Conservation (phyloP, 2,329 filamentous ascomycete species). For the Paraconiothyrium sp. region DNA sequence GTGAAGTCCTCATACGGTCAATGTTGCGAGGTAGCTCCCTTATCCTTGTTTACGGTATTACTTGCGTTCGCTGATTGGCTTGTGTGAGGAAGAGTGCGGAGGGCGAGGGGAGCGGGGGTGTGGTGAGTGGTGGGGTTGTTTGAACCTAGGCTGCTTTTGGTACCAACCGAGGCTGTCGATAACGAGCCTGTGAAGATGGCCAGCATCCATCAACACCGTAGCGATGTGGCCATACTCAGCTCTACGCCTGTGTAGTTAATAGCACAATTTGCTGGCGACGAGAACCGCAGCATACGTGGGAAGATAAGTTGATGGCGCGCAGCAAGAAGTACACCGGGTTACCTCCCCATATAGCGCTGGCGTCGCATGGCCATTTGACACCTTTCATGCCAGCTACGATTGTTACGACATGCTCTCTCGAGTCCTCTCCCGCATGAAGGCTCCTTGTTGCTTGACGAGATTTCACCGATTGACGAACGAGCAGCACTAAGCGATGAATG, state of each 20-base stretch:
- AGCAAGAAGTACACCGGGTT: too few species aligned
- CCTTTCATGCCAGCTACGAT: too few species aligned
- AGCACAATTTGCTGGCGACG: background rate
- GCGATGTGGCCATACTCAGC: background rate
- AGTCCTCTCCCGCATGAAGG: too few species aligned
- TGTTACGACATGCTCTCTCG: too few species aligned
- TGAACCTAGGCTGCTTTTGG: conserved; percentile 1
- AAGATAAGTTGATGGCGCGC: background rate
- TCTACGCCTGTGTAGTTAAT: background rate
- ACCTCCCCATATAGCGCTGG: too few species aligned
- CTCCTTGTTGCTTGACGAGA: too few species aligned
- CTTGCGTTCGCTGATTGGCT: background rate
- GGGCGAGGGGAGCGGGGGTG: background rate
- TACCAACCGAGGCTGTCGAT: background rate
- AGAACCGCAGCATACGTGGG: background rate
- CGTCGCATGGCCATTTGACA: too few species aligned
- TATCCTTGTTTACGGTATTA: background rate
- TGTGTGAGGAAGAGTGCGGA: background rate
- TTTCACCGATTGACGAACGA: too few species aligned
- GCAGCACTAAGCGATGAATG: too few species aligned
- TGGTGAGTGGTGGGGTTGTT: conserved; percentile 1
- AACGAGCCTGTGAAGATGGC: conserved; percentile 1
- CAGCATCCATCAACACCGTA: background rate
- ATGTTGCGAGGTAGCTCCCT: background rate
- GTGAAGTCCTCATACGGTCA: conserved; percentile 5